Evolutionary conservation across 441 rosid species (phyloP).

Genomic region (Populus hybrid): DNA sequence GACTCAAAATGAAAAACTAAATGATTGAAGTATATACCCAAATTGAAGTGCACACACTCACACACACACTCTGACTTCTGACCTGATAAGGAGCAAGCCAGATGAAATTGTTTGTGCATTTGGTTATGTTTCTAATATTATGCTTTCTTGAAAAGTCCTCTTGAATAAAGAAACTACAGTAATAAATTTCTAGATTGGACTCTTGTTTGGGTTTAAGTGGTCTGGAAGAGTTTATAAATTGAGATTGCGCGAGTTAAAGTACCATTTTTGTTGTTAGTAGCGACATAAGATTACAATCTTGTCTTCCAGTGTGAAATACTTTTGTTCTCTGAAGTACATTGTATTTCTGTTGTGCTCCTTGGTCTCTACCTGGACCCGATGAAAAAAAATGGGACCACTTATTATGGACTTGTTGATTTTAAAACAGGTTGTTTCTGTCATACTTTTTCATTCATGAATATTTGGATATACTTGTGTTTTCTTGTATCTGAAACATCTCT

Average conservation of each 20-base stretch:
- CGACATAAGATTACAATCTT: too few relatives aligned
- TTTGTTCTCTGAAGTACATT: too few relatives aligned
- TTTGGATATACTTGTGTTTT: background rate
- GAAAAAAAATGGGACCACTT: too few relatives aligned
- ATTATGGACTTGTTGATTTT: too few relatives aligned
- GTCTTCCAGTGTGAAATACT: too few relatives aligned
- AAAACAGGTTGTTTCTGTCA: background rate
- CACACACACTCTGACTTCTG: background rate
- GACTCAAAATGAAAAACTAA: background rate
- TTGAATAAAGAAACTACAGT: background rate
- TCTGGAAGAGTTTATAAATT: too few relatives aligned
- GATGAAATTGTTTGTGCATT: background rate
- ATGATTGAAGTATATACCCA: background rate
- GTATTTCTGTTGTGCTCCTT: too few relatives aligned
- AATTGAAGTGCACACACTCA: background rate
- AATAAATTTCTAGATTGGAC: background rate
- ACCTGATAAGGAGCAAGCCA: background rate
- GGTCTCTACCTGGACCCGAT: too few relatives aligned
- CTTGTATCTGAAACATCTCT: background rate
- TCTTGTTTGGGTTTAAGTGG: background rate
- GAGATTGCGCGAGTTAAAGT: background rate
- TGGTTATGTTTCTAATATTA: background rate
- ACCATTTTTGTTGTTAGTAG: background rate
- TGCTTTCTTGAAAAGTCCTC: background rate
- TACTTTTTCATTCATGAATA: background rate